phyloP scores from a whole-genome alignment of 1,139 yeast genomes.

The Pneumocystis wakefieldiae region DNA sequence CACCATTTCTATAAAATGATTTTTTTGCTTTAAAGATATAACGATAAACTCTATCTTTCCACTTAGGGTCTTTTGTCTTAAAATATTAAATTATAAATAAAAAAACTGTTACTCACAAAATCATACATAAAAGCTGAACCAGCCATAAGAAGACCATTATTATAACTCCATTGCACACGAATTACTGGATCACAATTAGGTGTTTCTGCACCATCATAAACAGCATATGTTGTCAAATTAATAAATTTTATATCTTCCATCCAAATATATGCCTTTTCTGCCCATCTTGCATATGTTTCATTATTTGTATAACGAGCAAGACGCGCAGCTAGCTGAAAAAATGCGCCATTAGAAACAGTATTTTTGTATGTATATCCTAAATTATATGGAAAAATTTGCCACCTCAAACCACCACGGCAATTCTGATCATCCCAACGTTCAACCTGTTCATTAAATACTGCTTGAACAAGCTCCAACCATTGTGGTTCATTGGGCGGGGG shows the following conservation, averaged over 20 bases:
- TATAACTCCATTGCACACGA: conserved; percentile 56
- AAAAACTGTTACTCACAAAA: conserved; percentile 16
- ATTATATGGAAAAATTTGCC: conserved; percentile 73
- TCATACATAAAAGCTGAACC: conserved; percentile 64
- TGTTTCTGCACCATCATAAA: conserved; percentile 62
- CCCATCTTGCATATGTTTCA: conserved; percentile 46
- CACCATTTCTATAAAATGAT: conserved; percentile 11
- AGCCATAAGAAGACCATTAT: conserved; percentile 57
- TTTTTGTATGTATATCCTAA: conserved; percentile 68
- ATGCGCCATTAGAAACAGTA: conserved; percentile 61
- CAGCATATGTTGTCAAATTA: conserved; percentile 22
- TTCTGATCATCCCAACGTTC: conserved; percentile 51
- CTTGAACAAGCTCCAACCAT: conserved; percentile 61
- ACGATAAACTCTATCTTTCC: conserved; percentile 41
- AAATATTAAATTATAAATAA: background rate
- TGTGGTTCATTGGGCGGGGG: conserved; percentile 40
- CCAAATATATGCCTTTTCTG: conserved; percentile 62
- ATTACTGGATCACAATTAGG: conserved; percentile 43
- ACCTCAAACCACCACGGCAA: conserved; percentile 68
- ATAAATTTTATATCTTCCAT: conserved; percentile 38
- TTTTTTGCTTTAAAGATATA: conserved; percentile 40
- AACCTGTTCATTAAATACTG: conserved; percentile 61
- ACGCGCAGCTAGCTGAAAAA: conserved; percentile 65
- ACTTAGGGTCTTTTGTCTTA: conserved; percentile 36
- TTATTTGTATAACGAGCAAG: conserved; percentile 58